Conservation (phyloP, 768 basidiomycete species). For the Leccinum truebloodii region DNA sequence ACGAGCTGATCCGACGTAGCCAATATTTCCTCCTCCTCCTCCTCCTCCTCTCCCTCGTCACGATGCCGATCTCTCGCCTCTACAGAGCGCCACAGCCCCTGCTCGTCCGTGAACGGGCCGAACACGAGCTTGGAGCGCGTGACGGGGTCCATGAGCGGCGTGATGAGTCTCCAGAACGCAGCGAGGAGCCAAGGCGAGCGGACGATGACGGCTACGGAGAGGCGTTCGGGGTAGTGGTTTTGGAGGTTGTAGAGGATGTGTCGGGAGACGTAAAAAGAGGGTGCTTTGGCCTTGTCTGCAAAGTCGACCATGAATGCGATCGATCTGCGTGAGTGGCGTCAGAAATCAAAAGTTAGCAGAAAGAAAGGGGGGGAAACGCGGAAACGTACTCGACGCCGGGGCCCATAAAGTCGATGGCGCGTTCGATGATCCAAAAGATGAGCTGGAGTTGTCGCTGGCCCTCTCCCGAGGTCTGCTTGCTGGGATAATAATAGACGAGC, state of each 20-base stretch:
- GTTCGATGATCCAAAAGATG: slow-evolving; percentile 55
- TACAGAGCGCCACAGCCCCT: slow-evolving; percentile 29
- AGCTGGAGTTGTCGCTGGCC: slow-evolving; percentile 58
- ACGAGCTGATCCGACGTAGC: slow-evolving; percentile 73
- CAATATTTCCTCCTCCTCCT: slow-evolving; percentile 33
- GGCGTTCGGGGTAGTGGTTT: neutral
- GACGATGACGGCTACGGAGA: slow-evolving; percentile 46
- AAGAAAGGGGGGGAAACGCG: neutral
- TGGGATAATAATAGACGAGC: slow-evolving; percentile 65
- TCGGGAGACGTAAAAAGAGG: slow-evolving; percentile 41
- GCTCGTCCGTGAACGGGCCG: slow-evolving; percentile 48
- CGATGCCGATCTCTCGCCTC: slow-evolving; percentile 22
- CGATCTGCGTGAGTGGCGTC: neutral
- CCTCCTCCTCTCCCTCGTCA: neutral
- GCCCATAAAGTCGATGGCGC: slow-evolving; percentile 72
- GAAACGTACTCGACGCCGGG: slow-evolving; percentile 19
- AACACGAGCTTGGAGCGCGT: slow-evolving; percentile 76
- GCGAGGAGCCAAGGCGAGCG: slow-evolving; percentile 79
- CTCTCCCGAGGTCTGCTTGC: slow-evolving; percentile 78
- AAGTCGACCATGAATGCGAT: slow-evolving; percentile 70
- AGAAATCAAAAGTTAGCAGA: neutral
- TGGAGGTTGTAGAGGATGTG: slow-evolving; percentile 56
- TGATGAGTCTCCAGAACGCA: slow-evolving; percentile 75
- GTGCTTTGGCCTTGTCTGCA: slow-evolving; percentile 66
- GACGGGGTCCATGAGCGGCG: slow-evolving; percentile 81